phyloP scores from a whole-genome alignment of 352 stramenopile species.

The Globisporangium yorkense region DNA sequence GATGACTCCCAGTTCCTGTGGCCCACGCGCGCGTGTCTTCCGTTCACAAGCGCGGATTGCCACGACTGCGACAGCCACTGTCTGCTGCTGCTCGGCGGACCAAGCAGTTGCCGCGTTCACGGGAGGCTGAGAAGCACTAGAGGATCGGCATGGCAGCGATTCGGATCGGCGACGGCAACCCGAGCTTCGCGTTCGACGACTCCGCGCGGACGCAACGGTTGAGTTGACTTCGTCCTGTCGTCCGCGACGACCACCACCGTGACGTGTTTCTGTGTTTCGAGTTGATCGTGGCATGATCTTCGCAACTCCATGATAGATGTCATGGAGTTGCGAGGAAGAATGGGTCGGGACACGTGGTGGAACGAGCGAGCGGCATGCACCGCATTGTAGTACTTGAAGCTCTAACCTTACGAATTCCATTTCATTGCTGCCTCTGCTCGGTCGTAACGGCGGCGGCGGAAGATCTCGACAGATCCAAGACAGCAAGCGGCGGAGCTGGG shows the following conservation, averaged over 20 bases:
- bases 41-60: not conserved
- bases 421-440: too few species aligned
- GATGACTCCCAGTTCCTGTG: not conserved
- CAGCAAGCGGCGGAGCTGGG: not conserved
- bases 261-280: too few species aligned
- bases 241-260: too few species aligned
- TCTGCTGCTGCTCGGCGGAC: not conserved
- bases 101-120: not conserved
- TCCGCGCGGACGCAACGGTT: conserved; percentile 11
- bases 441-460: not conserved
- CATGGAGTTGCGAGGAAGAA: too few species aligned
- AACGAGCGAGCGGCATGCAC: too few species aligned
- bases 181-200: conserved; percentile 46
- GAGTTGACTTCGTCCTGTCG: too few species aligned
- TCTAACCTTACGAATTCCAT: too few species aligned
- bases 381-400: too few species aligned
- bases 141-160: conserved; percentile 59
- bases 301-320: too few species aligned
- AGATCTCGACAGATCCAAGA: not conserved
- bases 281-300: too few species aligned
- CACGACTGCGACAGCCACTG: not conserved
- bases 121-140: conserved; percentile 28
- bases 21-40: not conserved
- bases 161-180: conserved; percentile 30
- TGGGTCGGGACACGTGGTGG: too few species aligned